A percentile compares a stretch with the other conserved stretches of the same genome.
Conservation (phyloP, 257 asterid genomes). For the Handroanthus guayacan region DNA sequence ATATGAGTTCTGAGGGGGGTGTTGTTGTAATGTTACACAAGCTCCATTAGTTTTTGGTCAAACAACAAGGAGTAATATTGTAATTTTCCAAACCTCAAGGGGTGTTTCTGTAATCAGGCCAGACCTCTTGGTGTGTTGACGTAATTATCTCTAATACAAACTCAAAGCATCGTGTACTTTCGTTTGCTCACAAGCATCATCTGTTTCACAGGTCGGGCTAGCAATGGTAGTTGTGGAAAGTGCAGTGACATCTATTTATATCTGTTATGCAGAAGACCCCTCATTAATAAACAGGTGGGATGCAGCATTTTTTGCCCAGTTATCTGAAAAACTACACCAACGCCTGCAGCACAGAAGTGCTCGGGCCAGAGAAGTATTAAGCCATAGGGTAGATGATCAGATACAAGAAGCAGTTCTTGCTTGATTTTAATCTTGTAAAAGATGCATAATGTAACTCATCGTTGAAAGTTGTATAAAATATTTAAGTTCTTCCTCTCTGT, state of each 20-base stretch:
- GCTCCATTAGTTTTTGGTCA: too few species aligned
- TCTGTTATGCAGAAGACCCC: conserved; percentile 94
- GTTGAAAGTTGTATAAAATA: conserved; percentile 33
- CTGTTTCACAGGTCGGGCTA: conserved; percentile 72
- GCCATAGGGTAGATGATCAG: conserved; percentile 64
- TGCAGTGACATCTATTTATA: conserved; percentile 91
- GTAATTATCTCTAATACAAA: too few species aligned
- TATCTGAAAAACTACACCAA: conserved; percentile 86
- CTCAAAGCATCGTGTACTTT: background rate
- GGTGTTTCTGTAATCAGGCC: too few species aligned
- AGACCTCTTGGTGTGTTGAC: too few species aligned
- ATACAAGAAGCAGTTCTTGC: conserved; percentile 56
- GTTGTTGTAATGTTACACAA: too few species aligned
- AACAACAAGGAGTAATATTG: too few species aligned
- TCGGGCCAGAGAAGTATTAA: conserved; percentile 64
- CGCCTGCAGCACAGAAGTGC: conserved; percentile 95
- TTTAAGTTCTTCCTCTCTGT: background rate
- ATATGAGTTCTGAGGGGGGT: too few species aligned
- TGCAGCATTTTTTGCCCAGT: conserved; percentile 67
- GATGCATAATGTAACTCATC: conserved; percentile 26
- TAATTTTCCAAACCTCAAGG: too few species aligned
- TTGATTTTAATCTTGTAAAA: conserved; percentile 37
- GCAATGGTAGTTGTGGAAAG: conserved; percentile 97
- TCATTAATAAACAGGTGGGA: conserved; percentile 84
- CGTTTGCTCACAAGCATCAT: background rate